A percentile compares a stretch with the other conserved stretches of the same genome.
These are phyloP conservation scores for Fusarium duplospermum DNA, from an alignment of 2,329 filamentous ascomycete genomes.

Conservation along the genomic window DNA sequence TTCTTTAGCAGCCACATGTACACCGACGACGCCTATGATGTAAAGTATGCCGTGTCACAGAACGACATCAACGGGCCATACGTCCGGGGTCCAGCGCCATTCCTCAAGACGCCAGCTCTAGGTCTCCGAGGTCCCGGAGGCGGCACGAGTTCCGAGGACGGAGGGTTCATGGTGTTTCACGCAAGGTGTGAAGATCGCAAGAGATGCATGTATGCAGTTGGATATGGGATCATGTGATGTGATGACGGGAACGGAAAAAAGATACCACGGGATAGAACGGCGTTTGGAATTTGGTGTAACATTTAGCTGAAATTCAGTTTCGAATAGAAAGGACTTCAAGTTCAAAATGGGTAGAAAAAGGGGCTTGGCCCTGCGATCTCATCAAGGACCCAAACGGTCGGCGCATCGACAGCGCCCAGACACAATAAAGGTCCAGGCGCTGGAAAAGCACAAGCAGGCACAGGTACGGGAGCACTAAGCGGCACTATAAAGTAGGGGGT, in stretches of 20 bases:
- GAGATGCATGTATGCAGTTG: constrained; percentile 53
- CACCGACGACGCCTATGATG: constrained; percentile 64
- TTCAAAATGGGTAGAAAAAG: background rate
- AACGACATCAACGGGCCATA: constrained; percentile 53
- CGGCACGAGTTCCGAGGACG: constrained; percentile 49
- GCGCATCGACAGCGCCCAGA: background rate
- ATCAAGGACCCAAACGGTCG: background rate
- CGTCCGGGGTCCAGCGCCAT: constrained; percentile 43
- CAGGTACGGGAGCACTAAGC: background rate
- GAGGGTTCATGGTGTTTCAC: constrained; percentile 51
- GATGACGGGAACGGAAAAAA: background rate
- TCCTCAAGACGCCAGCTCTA: constrained; percentile 53
- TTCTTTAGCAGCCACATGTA: constrained; percentile 74
- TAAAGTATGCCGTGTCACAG: constrained; percentile 67
- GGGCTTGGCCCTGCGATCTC: background rate
- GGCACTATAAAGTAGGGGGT: background rate
- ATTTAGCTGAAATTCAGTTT: background rate
- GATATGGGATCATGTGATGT: constrained; percentile 31
- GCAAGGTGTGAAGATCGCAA: constrained; percentile 47
- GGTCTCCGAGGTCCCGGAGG: constrained; percentile 56
- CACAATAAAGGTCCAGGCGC: background rate
- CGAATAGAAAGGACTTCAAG: background rate
- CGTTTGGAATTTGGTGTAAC: background rate
- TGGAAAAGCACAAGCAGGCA: background rate
- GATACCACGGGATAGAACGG: constrained; percentile 1